phyloP scores from a whole-genome alignment of 1,284 basidiomycete species.

The Naganishia albida region DNA sequence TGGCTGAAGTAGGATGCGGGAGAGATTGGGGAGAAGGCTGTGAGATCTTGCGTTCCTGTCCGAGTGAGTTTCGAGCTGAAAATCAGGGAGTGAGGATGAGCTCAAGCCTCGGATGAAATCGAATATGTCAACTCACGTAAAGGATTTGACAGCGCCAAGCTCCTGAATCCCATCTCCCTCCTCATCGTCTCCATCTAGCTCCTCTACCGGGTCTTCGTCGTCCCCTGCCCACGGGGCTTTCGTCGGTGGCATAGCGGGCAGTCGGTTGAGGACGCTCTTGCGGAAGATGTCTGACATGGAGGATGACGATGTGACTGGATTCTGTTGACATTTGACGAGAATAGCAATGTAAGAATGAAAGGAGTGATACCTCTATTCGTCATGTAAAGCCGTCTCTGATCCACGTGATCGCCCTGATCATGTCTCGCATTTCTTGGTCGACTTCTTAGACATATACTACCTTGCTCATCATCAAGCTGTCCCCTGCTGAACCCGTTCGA shows the following conservation, averaged over 20 bases:
- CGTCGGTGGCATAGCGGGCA: constrained; percentile 48
- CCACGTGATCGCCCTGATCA: too few species aligned
- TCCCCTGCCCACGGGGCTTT: constrained; percentile 49
- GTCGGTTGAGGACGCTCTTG: constrained; percentile 47
- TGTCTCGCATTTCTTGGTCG: too few species aligned
- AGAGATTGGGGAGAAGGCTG: constrained; percentile 69
- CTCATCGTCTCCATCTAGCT: constrained; percentile 53
- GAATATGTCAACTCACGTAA: constrained; percentile 1
- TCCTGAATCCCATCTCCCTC: constrained; percentile 62
- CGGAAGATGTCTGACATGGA: constrained; percentile 44
- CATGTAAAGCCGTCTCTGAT: too few species aligned
- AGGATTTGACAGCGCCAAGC: constrained; percentile 12
- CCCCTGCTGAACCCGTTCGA: too few species aligned
- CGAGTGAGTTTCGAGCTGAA: not conserved
- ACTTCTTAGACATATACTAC: too few species aligned
- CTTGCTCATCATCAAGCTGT: too few species aligned
- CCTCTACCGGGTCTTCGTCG: constrained; percentile 57
- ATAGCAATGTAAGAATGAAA: too few species aligned
- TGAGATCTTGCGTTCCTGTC: constrained; percentile 39
- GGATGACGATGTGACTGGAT: not conserved
- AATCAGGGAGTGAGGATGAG: not conserved
- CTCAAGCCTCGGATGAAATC: constrained; percentile 25
- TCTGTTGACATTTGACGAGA: too few species aligned
- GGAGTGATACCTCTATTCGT: too few species aligned
- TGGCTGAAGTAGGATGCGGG: constrained; percentile 72